Conservation (phyloP, 176 grass and related monocot species). For the Oryza punctata region DNA sequence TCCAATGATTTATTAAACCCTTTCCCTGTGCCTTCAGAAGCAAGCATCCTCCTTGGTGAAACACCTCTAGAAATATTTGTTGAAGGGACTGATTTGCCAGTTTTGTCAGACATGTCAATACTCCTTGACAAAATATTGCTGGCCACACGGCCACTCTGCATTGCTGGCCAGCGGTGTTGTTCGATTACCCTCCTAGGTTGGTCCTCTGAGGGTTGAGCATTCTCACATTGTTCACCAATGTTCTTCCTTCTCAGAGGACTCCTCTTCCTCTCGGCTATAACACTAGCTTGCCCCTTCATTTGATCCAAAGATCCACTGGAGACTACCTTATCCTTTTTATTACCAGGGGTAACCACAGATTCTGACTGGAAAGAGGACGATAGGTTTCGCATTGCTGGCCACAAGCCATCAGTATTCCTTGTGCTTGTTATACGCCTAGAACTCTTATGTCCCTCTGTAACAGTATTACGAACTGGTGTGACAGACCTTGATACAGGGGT, state of each 20-base stretch:
- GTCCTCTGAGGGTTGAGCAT: constrained; percentile 51
- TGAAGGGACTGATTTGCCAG: constrained; percentile 30
- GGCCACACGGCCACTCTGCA: constrained; percentile 51
- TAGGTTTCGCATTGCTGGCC: constrained; percentile 87
- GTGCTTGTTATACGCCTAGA: constrained; percentile 40
- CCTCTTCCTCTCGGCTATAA: constrained; percentile 58
- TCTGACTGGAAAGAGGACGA: constrained; percentile 82
- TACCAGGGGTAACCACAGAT: constrained; percentile 43
- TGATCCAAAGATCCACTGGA: constrained; percentile 27
- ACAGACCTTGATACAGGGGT: constrained; percentile 49
- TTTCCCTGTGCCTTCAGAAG: constrained; percentile 40
- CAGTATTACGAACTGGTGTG: constrained; percentile 60
- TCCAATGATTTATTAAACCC: constrained; percentile 43
- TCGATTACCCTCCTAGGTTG: constrained; percentile 51
- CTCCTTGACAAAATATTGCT: constrained; percentile 47
- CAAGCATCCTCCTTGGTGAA: constrained; percentile 50
- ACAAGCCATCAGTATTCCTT: constrained; percentile 66
- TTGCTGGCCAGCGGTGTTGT: constrained; percentile 65
- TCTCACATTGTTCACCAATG: constrained; percentile 64
- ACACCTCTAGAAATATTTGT: constrained; percentile 53
- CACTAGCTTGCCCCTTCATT: constrained; percentile 20
- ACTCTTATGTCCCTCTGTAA: constrained; percentile 48
- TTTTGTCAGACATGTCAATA: constrained; percentile 54
- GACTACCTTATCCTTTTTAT: constrained; percentile 56
- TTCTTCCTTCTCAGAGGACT: constrained; percentile 75